A percentile compares a stretch with the other conserved stretches of the same genome.
Conservation (phyloP, 129 eudicot species). For the Flaveria linearis region DNA sequence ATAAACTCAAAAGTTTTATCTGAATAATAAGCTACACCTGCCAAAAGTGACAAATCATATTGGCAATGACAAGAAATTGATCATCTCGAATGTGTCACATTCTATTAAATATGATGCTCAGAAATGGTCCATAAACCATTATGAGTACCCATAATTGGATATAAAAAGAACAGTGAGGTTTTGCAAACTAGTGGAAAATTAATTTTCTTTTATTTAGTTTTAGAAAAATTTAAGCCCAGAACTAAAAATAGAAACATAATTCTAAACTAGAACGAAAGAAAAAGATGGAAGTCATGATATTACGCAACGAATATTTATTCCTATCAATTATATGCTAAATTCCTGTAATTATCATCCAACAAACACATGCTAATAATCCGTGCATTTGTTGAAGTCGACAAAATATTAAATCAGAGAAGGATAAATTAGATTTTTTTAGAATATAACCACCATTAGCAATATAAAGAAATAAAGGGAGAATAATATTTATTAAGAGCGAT, state of each 20-base stretch:
- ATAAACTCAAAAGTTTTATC: neutral
- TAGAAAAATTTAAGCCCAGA: neutral
- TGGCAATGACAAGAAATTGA: neutral
- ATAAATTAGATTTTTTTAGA: too few relatives aligned
- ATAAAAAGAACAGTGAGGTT: neutral
- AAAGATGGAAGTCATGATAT: too few relatives aligned
- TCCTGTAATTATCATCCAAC: too few relatives aligned
- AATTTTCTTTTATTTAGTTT: neutral
- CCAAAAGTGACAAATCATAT: slow-evolving; percentile 13
- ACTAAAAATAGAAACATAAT: neutral
- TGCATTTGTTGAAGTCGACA: too few relatives aligned
- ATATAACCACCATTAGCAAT: too few relatives aligned
- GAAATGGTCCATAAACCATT: slow-evolving; percentile 20
- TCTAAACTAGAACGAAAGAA: too few relatives aligned
- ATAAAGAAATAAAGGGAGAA: too few relatives aligned
- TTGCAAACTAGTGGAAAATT: neutral
- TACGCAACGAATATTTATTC: too few relatives aligned
- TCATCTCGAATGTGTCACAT: slow-evolving; percentile 15
- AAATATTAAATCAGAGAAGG: too few relatives aligned
- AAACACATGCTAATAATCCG: too few relatives aligned
- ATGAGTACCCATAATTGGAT: neutral
- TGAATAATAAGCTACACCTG: neutral
- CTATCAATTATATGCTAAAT: too few relatives aligned
- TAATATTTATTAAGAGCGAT: too few relatives aligned
- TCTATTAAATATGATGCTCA: slow-evolving; percentile 18